phyloP scores from a whole-genome alignment of 768 basidiomycete species.

The Panaeolus papilionaceus region DNA sequence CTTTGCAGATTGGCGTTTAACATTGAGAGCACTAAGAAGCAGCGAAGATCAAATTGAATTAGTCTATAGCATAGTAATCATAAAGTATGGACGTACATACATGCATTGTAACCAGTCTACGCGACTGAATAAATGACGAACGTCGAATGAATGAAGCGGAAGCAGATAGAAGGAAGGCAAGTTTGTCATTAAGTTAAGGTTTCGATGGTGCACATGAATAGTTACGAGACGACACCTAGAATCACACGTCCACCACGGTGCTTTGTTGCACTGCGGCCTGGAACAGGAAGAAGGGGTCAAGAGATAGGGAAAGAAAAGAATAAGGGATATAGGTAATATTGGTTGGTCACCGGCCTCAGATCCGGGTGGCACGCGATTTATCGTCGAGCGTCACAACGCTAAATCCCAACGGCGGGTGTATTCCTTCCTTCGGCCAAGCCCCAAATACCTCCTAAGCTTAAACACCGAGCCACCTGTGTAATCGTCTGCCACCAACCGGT shows the following conservation, averaged over 20 bases:
- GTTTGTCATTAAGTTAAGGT: constrained; percentile 8
- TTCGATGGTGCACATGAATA: background rate
- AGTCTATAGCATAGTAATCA: background rate
- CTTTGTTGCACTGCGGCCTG: background rate
- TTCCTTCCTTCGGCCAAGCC: background rate
- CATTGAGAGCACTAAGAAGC: background rate
- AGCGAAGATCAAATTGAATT: background rate
- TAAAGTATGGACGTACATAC: background rate
- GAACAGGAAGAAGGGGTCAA: background rate
- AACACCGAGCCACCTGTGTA: background rate
- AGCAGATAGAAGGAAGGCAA: background rate
- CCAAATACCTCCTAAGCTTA: background rate
- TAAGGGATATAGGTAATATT: background rate
- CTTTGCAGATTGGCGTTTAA: background rate
- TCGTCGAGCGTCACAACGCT: background rate
- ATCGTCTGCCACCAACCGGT: constrained; percentile 2
- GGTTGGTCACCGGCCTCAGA: background rate
- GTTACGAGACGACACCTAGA: constrained; percentile 4
- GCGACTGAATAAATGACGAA: background rate
- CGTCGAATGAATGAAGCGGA: background rate
- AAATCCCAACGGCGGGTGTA: background rate
- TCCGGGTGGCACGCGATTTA: background rate
- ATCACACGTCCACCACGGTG: constrained; percentile 12
- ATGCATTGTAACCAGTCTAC: background rate
- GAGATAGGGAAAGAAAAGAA: background rate